Base-by-base conservation (phyloP, 2,329 filamentous ascomycete species). In the Chaetomium sp. region DNA sequence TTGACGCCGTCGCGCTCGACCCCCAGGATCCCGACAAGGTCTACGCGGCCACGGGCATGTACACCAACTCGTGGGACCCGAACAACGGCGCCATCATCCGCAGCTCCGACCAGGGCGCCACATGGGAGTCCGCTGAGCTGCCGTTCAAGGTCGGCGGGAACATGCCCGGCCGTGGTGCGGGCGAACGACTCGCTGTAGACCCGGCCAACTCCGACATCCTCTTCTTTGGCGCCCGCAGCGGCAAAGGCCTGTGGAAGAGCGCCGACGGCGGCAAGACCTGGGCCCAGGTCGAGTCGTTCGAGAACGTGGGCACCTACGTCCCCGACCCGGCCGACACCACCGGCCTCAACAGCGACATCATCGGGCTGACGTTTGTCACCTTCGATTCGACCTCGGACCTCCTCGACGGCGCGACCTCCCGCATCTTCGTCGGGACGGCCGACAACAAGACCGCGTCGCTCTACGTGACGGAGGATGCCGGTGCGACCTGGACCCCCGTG, bases 141-240 rank as follows among this genome's bases (percentile, higher is more conserved):
- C 72, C 78, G 2, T 84, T 84, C 71, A 84, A 84, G 64, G 78
- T 82, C 46, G 80, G 80, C 6, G 80, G 80, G 0, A 84, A 84
- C 64, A 83, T 82, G 79, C 80, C 80, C 6, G 81, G 81, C 1
- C 75, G 81, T 34, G 81, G 81, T 6, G 78, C 76, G 67, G 81
- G 81, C 12, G 81, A 83, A 64, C 74, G 80, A 11, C 74, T 84
- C 5, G 79, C 79, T 2, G 74, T 84, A 7, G 80, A 84, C 62
- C 80, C 80, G 1, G 74, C 77, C 46, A 79, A 80, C 61, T 76
- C 79, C 40, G 73, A 78, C 34, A 78, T 82, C 56, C 63, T 84
- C 32, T 83, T 79, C 64, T 81, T 82, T 54, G 81, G 80, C 2
- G 79, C 80, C 1, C 74, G 80, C 44, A 82, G 78, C 56, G 80